Base-by-base conservation (phyloP, 83 land plant genomes). In the Isoetes engelmannii region DNA sequence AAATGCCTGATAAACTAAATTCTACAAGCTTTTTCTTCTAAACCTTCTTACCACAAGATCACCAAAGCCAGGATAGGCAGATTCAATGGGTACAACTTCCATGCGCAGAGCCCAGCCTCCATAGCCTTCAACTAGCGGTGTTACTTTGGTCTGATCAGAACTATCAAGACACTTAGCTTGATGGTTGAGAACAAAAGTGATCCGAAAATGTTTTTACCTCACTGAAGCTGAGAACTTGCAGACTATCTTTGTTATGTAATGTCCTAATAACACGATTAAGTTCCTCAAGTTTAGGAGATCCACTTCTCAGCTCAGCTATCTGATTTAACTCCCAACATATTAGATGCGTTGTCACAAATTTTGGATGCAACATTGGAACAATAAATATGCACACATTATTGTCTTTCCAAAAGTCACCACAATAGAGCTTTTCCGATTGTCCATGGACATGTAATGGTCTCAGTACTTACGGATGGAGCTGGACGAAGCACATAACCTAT, bases 71-170 rank as follows among this genome's bases (percentile, higher is more conserved):
- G 99, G 99, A 71, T 95, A 95, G 63, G 99, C 99, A 65, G 99
- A 95, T 69, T 95, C 99, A 62, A 95, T 86, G 8, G 99, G 99
- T 45, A 95, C 99, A 57, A 95, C 94, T 74, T 95, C 99, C 94
- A 91, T 75, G 6, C 99, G 82, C 20, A 95, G 78, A 44, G 93
- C 99, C 88, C 97, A 95, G 44, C 99, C 99, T 28, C 99, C 97
- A 75, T 91, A 95, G 44, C 99, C 99, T 80, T 95, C 99, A 15
- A 95, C 93, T 58, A 95, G 77, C 20, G 99, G 97, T 20, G 99
- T 95, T 4, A 95, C 97, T 70, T 84, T 84, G 6, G 97, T 95
- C 99, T 95, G 84, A 41, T 7, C 8, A 8, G 37, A n/a, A 47
- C 3, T 0, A 44, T 7, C 8, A 15, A 45, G 44, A 48, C 74